Conservation (phyloP, 176 grass and related monocot species). For the Musa troglodytarum region DNA sequence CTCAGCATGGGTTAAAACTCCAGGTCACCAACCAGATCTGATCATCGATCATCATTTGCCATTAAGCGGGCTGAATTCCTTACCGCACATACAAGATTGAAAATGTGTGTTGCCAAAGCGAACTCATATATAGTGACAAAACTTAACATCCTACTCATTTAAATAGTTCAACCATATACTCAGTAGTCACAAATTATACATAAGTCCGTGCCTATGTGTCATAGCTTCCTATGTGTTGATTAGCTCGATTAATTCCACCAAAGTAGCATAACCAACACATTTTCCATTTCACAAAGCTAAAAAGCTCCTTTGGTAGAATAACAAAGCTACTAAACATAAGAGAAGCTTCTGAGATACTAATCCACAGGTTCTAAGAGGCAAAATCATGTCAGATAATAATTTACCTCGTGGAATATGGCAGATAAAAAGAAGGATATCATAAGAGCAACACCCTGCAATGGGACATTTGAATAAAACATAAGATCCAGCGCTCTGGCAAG, state of each 20-base stretch:
- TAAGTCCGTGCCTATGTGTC: too few species aligned
- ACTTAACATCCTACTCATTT: too few species aligned
- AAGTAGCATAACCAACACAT: neutral
- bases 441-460: conserved; percentile 68
- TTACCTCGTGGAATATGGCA: conserved; percentile 93
- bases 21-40: too few species aligned
- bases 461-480: neutral
- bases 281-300: neutral
- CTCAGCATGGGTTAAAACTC: too few species aligned
- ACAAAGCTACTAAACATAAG: neutral
- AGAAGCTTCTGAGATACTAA: neutral
- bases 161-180: too few species aligned
- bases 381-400: neutral
- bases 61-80: too few species aligned
- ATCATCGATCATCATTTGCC: too few species aligned
- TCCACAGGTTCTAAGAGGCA: neutral
- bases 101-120: too few species aligned
- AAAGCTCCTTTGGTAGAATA: neutral
- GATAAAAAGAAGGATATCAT: conserved; percentile 77
- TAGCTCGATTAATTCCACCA: neutral
- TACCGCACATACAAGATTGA: too few species aligned
- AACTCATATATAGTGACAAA: too few species aligned
- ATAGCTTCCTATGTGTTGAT: too few species aligned
- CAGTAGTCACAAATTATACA: too few species aligned
- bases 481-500: neutral